A percentile compares a stretch with the other conserved stretches of the same genome.
phyloP scores from a whole-genome alignment of 2,329 filamentous ascomycete genomes.

The Geosmithia flava region DNA sequence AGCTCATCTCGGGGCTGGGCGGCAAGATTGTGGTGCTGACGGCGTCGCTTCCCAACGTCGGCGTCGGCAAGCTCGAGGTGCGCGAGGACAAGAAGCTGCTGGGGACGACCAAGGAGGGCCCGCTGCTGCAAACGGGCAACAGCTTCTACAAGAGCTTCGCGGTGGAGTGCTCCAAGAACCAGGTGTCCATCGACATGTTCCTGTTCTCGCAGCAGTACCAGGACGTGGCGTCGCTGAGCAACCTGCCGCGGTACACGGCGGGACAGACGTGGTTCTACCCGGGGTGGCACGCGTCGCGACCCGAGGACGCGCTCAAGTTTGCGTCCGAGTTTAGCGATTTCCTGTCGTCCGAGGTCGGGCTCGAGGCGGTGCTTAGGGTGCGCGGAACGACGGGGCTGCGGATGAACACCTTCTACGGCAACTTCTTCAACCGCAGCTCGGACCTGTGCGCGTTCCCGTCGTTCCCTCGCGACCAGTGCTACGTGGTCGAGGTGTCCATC shows the following conservation, averaged over 20 bases:
- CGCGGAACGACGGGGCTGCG: slow-evolving; percentile 87
- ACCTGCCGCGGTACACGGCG: slow-evolving; percentile 88
- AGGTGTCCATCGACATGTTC: slow-evolving; percentile 98
- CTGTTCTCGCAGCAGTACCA: slow-evolving; percentile 93
- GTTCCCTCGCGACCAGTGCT: slow-evolving; percentile 93
- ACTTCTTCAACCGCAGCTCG: slow-evolving; percentile 98
- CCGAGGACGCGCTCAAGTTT: slow-evolving; percentile 95
- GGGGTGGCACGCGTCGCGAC: slow-evolving; percentile 87
- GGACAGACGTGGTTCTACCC: slow-evolving; percentile 99
- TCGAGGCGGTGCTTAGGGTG: slow-evolving; percentile 92
- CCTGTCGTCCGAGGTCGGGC: slow-evolving; percentile 87
- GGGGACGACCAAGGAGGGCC: slow-evolving; percentile 84
- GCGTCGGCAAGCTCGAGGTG: slow-evolving; percentile 81
- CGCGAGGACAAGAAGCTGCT: slow-evolving; percentile 93
- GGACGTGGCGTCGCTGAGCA: slow-evolving; percentile 92
- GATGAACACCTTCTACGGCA: slow-evolving; percentile 98
- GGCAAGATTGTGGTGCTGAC: slow-evolving; percentile 91
- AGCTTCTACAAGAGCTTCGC: slow-evolving; percentile 99
- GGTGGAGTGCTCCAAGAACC: slow-evolving; percentile 96
- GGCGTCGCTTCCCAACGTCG: slow-evolving; percentile 80
- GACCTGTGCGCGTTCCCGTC: slow-evolving; percentile 97
- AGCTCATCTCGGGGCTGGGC: slow-evolving; percentile 85
- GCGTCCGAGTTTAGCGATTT: slow-evolving; percentile 95
- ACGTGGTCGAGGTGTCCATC: slow-evolving; percentile 96
- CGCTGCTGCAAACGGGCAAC: slow-evolving; percentile 79